Evolutionary conservation across 768 basidiomycete species (phyloP), one percentile per base, ranked within the genome.

Genomic region (Trametes cinnabarina): DNA sequence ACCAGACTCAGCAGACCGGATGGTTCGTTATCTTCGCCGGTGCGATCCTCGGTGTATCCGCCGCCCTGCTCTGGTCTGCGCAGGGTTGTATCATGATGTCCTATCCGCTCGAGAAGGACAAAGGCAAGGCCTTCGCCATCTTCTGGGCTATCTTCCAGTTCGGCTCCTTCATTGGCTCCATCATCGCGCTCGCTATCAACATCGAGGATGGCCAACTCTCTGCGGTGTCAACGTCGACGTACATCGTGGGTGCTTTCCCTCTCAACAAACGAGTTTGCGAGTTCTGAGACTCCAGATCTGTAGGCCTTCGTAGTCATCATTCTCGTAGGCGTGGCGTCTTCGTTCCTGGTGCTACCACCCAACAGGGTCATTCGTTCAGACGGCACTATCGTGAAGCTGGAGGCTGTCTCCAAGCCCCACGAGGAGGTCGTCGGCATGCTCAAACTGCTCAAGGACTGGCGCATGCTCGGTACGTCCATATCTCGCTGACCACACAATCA

Each of bases 41-140:
- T 23, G 81, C 75, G 7, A 55, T 84, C 40, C 77, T 84, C 34
- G 83, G 82, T 5, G 26, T 78, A 19, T 75, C 76, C 42, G 82
- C 82, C 9, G 76, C 81, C 9, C 65, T 83, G 32, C 69, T 84
- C 22, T 84, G 82, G 82, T 75, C 79, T 10, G 79, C 78, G 0
- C 79, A 80, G 61, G 82, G 82, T 11, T 55, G 72, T 2, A 70
- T 83, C 60, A 83, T 83, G 82, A 77, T 83, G 79, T 71, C 76
- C 7, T 81, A 83, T 57, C 82, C 82, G 4, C 73, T 79, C 2
- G 82, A 83, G 61, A 79, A 81, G 51, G 78, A 83, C 64, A 83
- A 83, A 63, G 82, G 82, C 14, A 71, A 70, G 57, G 75, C 74
- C 17, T 82, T 83, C 57, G 74, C 73, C 30, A 60, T 83, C 47